These are phyloP conservation scores for Dictyostelium brefeldianum DNA, from an alignment of 78 protist genomes.

Conservation along the genomic window DNA sequence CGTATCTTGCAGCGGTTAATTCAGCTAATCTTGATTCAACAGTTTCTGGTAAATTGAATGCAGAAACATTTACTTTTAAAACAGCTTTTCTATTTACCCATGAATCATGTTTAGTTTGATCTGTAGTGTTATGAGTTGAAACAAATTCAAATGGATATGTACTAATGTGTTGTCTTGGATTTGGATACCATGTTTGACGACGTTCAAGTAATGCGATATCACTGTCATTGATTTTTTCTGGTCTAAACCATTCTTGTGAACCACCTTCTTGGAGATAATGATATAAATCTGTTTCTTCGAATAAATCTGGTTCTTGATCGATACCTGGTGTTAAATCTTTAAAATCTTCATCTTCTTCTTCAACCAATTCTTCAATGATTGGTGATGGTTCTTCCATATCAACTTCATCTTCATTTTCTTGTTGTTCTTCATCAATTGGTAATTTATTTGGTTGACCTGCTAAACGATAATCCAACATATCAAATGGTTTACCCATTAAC, in stretches of 20 bases:
- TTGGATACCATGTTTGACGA: slow-evolving; percentile 37
- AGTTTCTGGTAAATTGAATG: slow-evolving; percentile 29
- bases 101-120: neutral
- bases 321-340: slow-evolving; percentile 11
- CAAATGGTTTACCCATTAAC: slow-evolving; percentile 75
- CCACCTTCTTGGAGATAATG: slow-evolving; percentile 54
- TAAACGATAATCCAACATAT: slow-evolving; percentile 28
- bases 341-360: slow-evolving; percentile 20
- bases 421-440: neutral
- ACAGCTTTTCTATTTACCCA: slow-evolving; percentile 56
- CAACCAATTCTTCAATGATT: neutral
- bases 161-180: slow-evolving; percentile 32
- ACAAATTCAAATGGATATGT: slow-evolving; percentile 57
- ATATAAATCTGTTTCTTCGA: slow-evolving; percentile 31
- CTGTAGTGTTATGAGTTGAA: neutral
- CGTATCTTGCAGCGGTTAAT: slow-evolving; percentile 7
- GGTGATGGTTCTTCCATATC: neutral
- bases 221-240: slow-evolving; percentile 23
- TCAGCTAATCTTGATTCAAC: slow-evolving; percentile 43
- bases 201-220: slow-evolving; percentile 23
- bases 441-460: slow-evolving; percentile 29
- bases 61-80: slow-evolving; percentile 32
- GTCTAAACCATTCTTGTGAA: slow-evolving; percentile 69
- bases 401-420: neutral
- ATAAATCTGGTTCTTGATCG: slow-evolving; percentile 13